Percentiles rank a stretch among this genome's conserved stretches.
Evolutionary conservation across 176 grass and related monocot species (phyloP).

Genomic region (Ampelocalamus luodianensis): DNA sequence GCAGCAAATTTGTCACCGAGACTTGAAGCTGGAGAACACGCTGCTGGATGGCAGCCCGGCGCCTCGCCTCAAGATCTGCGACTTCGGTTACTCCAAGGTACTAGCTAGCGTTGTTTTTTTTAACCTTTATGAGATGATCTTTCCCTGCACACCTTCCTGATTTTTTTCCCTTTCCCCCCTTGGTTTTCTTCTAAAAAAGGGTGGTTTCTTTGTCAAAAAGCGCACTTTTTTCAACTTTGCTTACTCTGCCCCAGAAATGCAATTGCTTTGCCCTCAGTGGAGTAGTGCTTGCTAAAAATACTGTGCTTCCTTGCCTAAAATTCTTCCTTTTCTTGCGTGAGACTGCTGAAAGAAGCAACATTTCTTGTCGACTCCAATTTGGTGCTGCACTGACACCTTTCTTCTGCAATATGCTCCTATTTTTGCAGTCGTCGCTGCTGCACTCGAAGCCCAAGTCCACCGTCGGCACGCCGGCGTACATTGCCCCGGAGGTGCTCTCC

Average conservation of each 20-base stretch:
- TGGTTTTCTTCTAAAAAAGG: conserved; percentile 23
- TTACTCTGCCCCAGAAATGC: conserved; percentile 24
- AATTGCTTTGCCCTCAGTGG: not conserved
- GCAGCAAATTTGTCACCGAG: conserved; percentile 81
- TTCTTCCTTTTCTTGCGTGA: conserved; percentile 25
- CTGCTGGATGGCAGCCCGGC: conserved; percentile 73
- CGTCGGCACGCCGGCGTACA: conserved; percentile 78
- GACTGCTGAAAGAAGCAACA: conserved; percentile 2
- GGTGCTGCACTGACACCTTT: conserved; percentile 18
- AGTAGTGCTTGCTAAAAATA: not conserved
- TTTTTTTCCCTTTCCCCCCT: not conserved
- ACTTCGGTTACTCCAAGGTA: conserved; percentile 89
- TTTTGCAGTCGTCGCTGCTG: conserved; percentile 68
- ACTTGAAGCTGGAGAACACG: conserved; percentile 84
- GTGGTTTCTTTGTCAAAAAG: conserved; percentile 21
- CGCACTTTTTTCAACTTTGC: not conserved
- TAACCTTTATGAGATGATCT: not conserved
- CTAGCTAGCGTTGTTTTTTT: not conserved
- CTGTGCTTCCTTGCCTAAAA: not conserved
- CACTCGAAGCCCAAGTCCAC: conserved; percentile 80
- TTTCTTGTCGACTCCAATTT: not conserved
- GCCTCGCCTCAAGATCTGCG: conserved; percentile 83
- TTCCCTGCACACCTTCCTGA: not conserved
- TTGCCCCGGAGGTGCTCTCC: conserved; percentile 76
- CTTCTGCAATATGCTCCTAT: conserved; percentile 35